Evolutionary conservation across 495 filamentous ascomycete species (phyloP).

Genomic region (Aspergillus nanangensis): DNA sequence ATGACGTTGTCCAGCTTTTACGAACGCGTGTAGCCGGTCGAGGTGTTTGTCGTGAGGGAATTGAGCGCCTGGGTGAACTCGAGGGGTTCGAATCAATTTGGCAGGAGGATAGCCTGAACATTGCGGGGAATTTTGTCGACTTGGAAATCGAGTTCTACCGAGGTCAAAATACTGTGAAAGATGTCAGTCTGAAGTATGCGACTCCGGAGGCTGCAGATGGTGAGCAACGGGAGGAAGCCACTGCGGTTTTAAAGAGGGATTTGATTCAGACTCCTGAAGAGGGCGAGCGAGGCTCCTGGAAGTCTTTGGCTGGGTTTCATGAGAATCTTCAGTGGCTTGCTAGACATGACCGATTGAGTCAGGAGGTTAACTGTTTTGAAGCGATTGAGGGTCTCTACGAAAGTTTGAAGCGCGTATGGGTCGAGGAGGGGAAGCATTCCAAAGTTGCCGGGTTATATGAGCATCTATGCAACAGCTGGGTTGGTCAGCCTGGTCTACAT

Average conservation of each 20-base stretch:
- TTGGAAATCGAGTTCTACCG: slow-evolving; percentile 48
- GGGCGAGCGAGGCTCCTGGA: slow-evolving; percentile 40
- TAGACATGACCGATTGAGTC: slow-evolving; percentile 75
- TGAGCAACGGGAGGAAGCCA: slow-evolving; percentile 39
- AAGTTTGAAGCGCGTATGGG: slow-evolving; percentile 57
- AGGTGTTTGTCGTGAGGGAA: slow-evolving; percentile 71
- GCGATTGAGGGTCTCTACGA: slow-evolving; percentile 79
- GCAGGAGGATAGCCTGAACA: slow-evolving; percentile 63
- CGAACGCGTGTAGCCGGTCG: slow-evolving; percentile 39
- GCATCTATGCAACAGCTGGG: slow-evolving; percentile 43
- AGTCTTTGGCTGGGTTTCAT: slow-evolving; percentile 65
- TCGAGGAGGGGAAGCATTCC: slow-evolving; percentile 43
- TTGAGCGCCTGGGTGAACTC: slow-evolving; percentile 69
- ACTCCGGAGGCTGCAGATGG: slow-evolving; percentile 41
- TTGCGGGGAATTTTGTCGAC: slow-evolving; percentile 62
- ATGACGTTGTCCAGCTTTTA: slow-evolving; percentile 39
- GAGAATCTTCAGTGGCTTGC: slow-evolving; percentile 77
- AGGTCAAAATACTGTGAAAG: slow-evolving; percentile 39
- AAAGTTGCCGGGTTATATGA: slow-evolving; percentile 46
- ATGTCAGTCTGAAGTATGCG: slow-evolving; percentile 42
- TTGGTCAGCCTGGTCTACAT: slow-evolving; percentile 79
- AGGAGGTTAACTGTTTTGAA: slow-evolving; percentile 80
- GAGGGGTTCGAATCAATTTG: slow-evolving; percentile 72
- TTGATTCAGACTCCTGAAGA: slow-evolving; percentile 38
- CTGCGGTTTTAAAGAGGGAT: slow-evolving; percentile 47